Evolutionary conservation across 768 basidiomycete genomes (phyloP), one percentile per base, ranked within the genome.

Genomic region (Gymnopilus dilepis): DNA sequence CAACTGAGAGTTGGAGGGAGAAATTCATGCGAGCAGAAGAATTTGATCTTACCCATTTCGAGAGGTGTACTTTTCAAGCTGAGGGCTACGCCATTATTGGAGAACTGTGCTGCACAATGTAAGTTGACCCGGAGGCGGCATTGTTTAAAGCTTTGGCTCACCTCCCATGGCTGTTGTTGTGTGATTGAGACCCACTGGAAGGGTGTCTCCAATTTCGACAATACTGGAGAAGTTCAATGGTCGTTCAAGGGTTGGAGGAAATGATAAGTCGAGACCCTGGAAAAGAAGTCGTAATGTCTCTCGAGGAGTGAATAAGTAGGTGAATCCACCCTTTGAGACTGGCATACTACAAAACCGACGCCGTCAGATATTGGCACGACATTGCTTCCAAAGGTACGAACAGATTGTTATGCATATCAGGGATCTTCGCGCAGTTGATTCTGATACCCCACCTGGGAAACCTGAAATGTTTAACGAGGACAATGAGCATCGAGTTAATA

Each of bases 401-500:
- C 79, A 79, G 69, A 42, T 77, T 75, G 4, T 58, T 58, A 4
- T 64, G 41, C 1, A 67, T 61, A 43, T 76, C 65, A 6, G 76
- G 69, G 12, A 79, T 65, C 38, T 73, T 75, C 12, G 64, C 58
- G 61, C 79, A 81, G 31, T 71, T 73, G 4, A 75, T 76, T 19
- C 79, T 69, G 19, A 77, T 71, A 0, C 80, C 80, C 80, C 80
- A 80, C 56, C 74, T 68, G 13, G 79, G 76, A 60, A 74, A 76
- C 51, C 78, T 78, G 26, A 15, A 34, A 51, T n/a, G n/a, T n/a
- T n/a, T n/a, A n/a, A n/a, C n/a, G 37, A 12, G 15, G 40, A 40
- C 33, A n/a, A n/a, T n/a, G n/a, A n/a, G n/a, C n/a, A n/a, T n/a
- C n/a, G n/a, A n/a, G n/a, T n/a, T n/a, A n/a, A n/a, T n/a, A n/a